Percentiles rank a stretch among this genome's conserved stretches.
Evolutionary conservation across 768 basidiomycete genomes (phyloP).

Genomic region (Dentipellis fragilis): DNA sequence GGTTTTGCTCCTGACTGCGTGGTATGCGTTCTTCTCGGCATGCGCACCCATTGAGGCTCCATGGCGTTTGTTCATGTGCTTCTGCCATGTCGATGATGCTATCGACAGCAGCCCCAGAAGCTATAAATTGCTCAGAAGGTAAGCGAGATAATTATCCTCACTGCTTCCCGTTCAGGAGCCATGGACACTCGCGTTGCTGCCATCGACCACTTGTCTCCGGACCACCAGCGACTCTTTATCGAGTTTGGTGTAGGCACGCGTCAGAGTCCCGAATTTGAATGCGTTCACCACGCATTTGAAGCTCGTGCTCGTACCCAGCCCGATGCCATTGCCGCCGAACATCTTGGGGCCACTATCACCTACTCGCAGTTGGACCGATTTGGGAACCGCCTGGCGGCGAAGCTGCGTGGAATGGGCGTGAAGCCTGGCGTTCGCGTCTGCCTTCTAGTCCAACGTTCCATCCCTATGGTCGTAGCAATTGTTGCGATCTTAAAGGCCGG

Average conservation of each 20-base stretch:
- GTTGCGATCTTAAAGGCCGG: conserved; percentile 48
- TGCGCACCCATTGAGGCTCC: background rate
- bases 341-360: conserved; percentile 36
- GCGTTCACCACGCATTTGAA: conserved; percentile 49
- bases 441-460: conserved; percentile 43
- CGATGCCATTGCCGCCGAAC: conserved; percentile 37
- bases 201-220: conserved; percentile 23
- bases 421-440: conserved; percentile 41
- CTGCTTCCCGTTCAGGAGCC: background rate
- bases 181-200: conserved; percentile 9
- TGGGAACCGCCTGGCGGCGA: conserved; percentile 35
- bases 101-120: background rate
- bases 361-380: conserved; percentile 40
- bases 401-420: conserved; percentile 34
- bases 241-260: conserved; percentile 34
- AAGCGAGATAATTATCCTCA: background rate
- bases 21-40: no score
- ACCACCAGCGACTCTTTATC: conserved; percentile 34
- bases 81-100: background rate
- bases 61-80: background rate
- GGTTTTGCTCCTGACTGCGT: background rate
- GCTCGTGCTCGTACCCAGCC: conserved; percentile 32
- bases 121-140: background rate
- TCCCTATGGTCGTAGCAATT: conserved; percentile 42
- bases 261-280: conserved; percentile 30